Evolutionary conservation across 495 filamentous ascomycete genomes (phyloP), one percentile per base, ranked within the genome.

Genomic region (Lasiosphaeria miniovina): DNA sequence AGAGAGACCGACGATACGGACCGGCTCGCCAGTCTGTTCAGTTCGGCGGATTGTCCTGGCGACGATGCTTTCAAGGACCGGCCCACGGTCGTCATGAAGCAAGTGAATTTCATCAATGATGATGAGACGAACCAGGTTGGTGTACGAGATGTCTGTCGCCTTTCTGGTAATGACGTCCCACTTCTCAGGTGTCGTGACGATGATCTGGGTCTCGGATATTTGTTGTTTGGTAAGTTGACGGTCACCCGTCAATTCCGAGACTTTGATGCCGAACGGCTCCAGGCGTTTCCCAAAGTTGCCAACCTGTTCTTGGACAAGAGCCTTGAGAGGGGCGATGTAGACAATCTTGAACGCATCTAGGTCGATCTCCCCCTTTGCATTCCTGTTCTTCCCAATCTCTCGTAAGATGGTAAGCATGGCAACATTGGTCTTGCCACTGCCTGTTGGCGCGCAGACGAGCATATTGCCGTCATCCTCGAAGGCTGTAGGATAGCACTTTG

Each of bases 151-250:
- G 73, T 99, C 94, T 0, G 93, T 96, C 4, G 93, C 95, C 75
- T 99, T 99, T 64, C 94, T 86, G 5, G 95, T 99, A 65, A 99
- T 96, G 58, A 99, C 95, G 76, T 99, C 94, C 87, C 89, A 99
- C 77, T 99, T 99, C 71, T 99, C 94, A 9, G 94, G 94, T 0
- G 94, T 99, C 3, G 94, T 99, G 49, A 99, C 93, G 66, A 99
- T 99, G 65, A 99, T 88, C 70, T 99, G 94, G 6, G 94, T 98
- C 64, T 99, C 95, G 33, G 91, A 85, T 60, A 99, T 97, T 75
- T 98, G 94, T 69, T 96, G 92, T 72, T 99, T 99, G 40, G 94
- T 98, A 72, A 99, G 91, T 68, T 98, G 95, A 31, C 94, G 89
- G 75, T 99, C 94, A 72, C 94, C 94, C 60, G 94, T 98, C 59